A percentile compares a stretch with the other conserved stretches of the same genome.
phyloP scores from a whole-genome alignment of 495 filamentous ascomycete genomes.

The Penicillium ucsense region DNA sequence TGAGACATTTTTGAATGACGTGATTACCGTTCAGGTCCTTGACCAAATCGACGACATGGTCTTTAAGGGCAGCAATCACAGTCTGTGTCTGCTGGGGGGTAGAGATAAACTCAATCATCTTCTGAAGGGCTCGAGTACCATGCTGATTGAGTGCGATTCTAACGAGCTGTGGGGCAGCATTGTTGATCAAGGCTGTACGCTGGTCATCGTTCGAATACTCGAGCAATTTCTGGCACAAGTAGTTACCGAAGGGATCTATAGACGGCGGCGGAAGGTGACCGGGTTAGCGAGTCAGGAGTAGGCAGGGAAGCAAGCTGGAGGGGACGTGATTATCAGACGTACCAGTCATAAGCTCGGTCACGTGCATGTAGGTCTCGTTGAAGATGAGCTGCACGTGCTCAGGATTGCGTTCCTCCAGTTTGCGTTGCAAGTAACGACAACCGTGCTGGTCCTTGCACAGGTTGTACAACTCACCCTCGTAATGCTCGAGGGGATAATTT shows the following conservation, averaged over 20 bases:
- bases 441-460: slow-evolving; percentile 97
- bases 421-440: slow-evolving; percentile 90
- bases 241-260: slow-evolving; percentile 92
- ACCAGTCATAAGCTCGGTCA: slow-evolving; percentile 93
- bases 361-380: slow-evolving; percentile 78
- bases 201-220: slow-evolving; percentile 91
- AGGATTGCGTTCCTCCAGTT: slow-evolving; percentile 80
- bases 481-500: slow-evolving; percentile 66
- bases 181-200: slow-evolving; percentile 83
- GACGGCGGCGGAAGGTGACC: background rate
- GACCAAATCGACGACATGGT: slow-evolving; percentile 81
- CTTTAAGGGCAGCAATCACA: slow-evolving; percentile 68
- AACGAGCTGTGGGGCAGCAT: slow-evolving; percentile 74
- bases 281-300: background rate
- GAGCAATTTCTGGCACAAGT: slow-evolving; percentile 92
- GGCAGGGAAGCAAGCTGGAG: background rate
- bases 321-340: slow-evolving; percentile 7
- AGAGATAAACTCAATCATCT: slow-evolving; percentile 97
- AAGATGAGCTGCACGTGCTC: slow-evolving; percentile 88
- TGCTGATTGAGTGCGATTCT: slow-evolving; percentile 93
- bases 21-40: slow-evolving; percentile 98
- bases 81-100: slow-evolving; percentile 67
- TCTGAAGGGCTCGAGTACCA: slow-evolving; percentile 90
- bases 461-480: slow-evolving; percentile 69
- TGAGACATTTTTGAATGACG: slow-evolving; percentile 97